These are phyloP conservation scores for Scedosporium minutisporum DNA, from an alignment of 2,329 filamentous ascomycete genomes.

Conservation along the genomic window DNA sequence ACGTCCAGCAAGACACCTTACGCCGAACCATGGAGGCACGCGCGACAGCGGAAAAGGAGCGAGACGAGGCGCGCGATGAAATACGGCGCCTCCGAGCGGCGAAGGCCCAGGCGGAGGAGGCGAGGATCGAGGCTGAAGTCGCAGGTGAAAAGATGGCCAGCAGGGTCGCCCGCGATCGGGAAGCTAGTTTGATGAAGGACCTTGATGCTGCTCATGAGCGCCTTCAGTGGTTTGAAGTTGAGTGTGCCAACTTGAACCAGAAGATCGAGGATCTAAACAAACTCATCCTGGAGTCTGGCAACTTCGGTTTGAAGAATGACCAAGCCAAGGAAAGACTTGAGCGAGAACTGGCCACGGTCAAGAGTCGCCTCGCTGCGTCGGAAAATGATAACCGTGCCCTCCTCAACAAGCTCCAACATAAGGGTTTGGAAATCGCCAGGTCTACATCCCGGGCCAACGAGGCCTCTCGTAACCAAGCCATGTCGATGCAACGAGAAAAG, in stretches of 20 bases:
- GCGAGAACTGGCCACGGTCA: slow-evolving; percentile 81
- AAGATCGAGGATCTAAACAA: slow-evolving; percentile 81
- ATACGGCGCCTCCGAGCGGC: slow-evolving; percentile 73
- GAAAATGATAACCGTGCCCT: slow-evolving; percentile 93
- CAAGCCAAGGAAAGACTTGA: slow-evolving; percentile 91
- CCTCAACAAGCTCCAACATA: slow-evolving; percentile 96
- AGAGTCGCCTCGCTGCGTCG: slow-evolving; percentile 78
- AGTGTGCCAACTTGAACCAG: slow-evolving; percentile 64
- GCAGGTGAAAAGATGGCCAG: slow-evolving; percentile 72
- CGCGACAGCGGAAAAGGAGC: slow-evolving; percentile 70
- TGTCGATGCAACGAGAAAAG: slow-evolving; percentile 75
- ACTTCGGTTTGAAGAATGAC: slow-evolving; percentile 82
- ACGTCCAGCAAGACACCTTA: slow-evolving; percentile 85
- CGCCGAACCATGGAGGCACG: slow-evolving; percentile 77
- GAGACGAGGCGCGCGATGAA: slow-evolving; percentile 80
- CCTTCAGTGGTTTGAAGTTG: slow-evolving; percentile 68
- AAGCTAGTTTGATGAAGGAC: slow-evolving; percentile 67
- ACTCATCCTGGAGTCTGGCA: slow-evolving; percentile 78
- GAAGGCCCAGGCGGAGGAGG: slow-evolving; percentile 77
- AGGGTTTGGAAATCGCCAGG: slow-evolving; percentile 89
- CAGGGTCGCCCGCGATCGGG: slow-evolving; percentile 68
- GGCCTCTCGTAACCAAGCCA: slow-evolving; percentile 66
- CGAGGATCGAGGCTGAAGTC: slow-evolving; percentile 71
- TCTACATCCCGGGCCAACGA: slow-evolving; percentile 81
- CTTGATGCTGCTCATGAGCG: slow-evolving; percentile 70